Evolutionary conservation across 2,329 filamentous ascomycete genomes (phyloP).

Genomic region (Phialophora tarda): DNA sequence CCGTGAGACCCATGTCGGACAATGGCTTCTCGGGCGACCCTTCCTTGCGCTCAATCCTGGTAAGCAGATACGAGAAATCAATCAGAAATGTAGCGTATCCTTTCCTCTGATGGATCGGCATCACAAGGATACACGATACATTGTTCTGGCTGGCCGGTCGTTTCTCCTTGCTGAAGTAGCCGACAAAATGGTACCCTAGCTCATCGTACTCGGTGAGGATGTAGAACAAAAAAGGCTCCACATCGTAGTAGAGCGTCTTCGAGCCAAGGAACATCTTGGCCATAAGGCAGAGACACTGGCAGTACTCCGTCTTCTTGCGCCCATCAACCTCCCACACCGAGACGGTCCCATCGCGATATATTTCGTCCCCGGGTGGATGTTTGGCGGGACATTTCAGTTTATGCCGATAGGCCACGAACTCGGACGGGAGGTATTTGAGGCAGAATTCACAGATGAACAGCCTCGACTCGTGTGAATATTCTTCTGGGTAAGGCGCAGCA

Average conservation of each 20-base stretch:
- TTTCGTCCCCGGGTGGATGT: conserved; percentile 95
- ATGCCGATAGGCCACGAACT: conserved; percentile 97
- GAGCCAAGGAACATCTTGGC: conserved; percentile 97
- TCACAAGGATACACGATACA: conserved; percentile 92
- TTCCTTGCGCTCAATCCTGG: conserved; percentile 88
- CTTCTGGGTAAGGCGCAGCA: conserved; percentile 94
- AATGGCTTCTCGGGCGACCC: conserved; percentile 96
- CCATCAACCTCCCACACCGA: conserved; percentile 99
- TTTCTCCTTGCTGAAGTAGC: conserved; percentile 99
- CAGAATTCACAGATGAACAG: conserved; percentile 99
- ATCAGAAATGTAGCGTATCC: conserved; percentile 96
- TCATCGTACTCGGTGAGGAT: conserved; percentile 92
- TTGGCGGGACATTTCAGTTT: conserved; percentile 97
- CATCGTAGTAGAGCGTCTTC: conserved; percentile 98
- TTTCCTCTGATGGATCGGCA: conserved; percentile 95
- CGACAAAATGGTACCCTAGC: conserved; percentile 91
- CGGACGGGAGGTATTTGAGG: conserved; percentile 98
- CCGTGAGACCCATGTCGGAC: conserved; percentile 96
- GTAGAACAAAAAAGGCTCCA: conserved; percentile 99
- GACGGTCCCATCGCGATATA: conserved; percentile 91
- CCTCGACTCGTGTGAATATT: conserved; percentile 94
- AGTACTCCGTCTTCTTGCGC: conserved; percentile 91
- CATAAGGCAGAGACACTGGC: conserved; percentile 90
- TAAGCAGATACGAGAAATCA: conserved; percentile 96
- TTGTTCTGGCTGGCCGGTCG: conserved; percentile 93